These are phyloP conservation scores for Suaeda aralocaspica DNA, from an alignment of 148 eudicot genomes.

Conservation along the genomic window DNA sequence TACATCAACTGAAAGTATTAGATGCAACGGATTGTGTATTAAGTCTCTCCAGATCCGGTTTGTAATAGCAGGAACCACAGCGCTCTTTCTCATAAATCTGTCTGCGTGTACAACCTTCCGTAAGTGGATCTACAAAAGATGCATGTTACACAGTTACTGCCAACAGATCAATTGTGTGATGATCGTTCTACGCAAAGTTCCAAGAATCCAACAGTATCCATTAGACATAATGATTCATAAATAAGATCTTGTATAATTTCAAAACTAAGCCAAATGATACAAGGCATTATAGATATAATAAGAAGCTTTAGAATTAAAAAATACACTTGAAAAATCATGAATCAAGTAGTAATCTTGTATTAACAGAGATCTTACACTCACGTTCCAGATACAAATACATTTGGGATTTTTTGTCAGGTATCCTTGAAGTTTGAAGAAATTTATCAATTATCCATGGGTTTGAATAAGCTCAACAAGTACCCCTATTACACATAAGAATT, in stretches of 20 bases:
- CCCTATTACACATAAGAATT: too few relatives aligned
- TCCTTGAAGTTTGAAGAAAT: too few relatives aligned
- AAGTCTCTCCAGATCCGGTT: slow-evolving; percentile 93
- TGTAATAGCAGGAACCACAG: slow-evolving; percentile 81
- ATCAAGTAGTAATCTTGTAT: not conserved
- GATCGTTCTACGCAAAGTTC: not conserved
- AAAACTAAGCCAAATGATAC: not conserved
- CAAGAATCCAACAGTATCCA: not conserved
- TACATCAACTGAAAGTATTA: slow-evolving; percentile 90
- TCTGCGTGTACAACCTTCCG: slow-evolving; percentile 88
- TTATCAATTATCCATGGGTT: too few relatives aligned
- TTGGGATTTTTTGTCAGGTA: too few relatives aligned
- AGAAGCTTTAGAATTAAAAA: not conserved
- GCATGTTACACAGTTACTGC: slow-evolving; percentile 11
- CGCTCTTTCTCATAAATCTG: slow-evolving; percentile 94
- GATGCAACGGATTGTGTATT: slow-evolving; percentile 90
- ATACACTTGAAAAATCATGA: not conserved
- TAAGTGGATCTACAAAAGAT: slow-evolving; percentile 66
- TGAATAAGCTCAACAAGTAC: too few relatives aligned
- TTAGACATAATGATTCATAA: not conserved
- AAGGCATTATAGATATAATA: not conserved
- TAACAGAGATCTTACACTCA: not conserved
- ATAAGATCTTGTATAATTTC: not conserved
- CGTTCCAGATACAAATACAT: not conserved
- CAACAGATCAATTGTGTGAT: not conserved